phyloP scores from a whole-genome alignment of 257 asterid genomes.

The Nicotiana benthamiana region DNA sequence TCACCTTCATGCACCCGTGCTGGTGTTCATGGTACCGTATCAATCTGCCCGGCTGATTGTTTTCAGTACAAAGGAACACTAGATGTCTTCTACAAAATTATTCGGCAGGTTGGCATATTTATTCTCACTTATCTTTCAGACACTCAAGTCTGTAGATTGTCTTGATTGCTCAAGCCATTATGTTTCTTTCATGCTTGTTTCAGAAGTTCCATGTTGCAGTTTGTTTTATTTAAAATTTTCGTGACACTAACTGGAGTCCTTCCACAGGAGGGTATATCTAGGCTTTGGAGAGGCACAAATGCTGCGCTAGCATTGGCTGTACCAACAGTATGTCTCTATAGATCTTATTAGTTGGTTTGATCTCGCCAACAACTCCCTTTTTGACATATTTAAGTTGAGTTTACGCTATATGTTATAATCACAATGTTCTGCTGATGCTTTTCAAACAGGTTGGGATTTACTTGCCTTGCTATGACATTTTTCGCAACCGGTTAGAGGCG shows the following conservation, averaged over 20 bases:
- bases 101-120: constrained; percentile 63
- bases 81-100: constrained; percentile 82
- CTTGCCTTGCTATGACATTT: constrained; percentile 84
- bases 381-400: not conserved
- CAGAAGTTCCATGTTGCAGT: not conserved
- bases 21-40: constrained; percentile 87
- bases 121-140: not conserved
- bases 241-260: constrained; percentile 5
- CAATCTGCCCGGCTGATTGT: constrained; percentile 91
- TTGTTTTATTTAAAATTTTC: not conserved
- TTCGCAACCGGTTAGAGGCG: constrained; percentile 59
- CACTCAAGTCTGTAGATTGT: not conserved
- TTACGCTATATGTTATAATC: not conserved
- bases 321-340: constrained; percentile 64
- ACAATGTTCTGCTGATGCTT: constrained; percentile 3
- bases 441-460: constrained; percentile 77
- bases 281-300: constrained; percentile 96
- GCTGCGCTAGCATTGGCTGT: constrained; percentile 89
- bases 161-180: not conserved
- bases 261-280: constrained; percentile 76
- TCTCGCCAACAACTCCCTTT: not conserved
- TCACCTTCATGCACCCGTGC: constrained; percentile 97
- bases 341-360: not conserved
- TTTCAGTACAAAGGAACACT: constrained; percentile 88
- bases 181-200: not conserved